Evolutionary conservation across 2,329 filamentous ascomycete genomes (phyloP).

Genomic region (Magnaporthales sp.): DNA sequence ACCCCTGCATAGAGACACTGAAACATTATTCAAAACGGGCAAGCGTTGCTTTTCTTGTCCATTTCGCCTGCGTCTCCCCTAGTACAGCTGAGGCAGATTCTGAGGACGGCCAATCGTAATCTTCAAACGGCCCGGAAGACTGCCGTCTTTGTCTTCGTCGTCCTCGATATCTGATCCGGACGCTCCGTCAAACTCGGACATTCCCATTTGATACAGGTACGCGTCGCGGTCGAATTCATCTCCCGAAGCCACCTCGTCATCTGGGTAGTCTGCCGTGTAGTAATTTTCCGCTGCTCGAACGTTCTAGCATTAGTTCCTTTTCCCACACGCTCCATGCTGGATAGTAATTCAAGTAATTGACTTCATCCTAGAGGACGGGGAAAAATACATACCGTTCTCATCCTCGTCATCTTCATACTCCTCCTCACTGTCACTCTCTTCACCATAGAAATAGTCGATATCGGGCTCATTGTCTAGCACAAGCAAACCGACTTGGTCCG

Average conservation of each 20-base stretch:
- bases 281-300: slow-evolving; percentile 58
- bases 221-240: slow-evolving; percentile 52
- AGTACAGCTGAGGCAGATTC: not conserved
- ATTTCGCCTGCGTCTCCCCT: not conserved
- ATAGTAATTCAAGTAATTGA: not conserved
- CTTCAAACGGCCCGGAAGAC: slow-evolving; percentile 9
- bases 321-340: not conserved
- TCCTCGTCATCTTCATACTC: slow-evolving; percentile 53
- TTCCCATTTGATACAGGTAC: slow-evolving; percentile 42
- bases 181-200: slow-evolving; percentile 39
- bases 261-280: slow-evolving; percentile 72
- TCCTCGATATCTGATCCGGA: slow-evolving; percentile 36
- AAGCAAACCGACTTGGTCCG: slow-evolving; percentile 45
- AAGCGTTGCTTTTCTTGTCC: not conserved
- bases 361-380: not conserved
- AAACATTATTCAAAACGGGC: not conserved
- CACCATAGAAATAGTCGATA: slow-evolving; percentile 49
- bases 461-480: slow-evolving; percentile 51
- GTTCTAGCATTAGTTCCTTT: not conserved
- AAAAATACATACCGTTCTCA: slow-evolving; percentile 47
- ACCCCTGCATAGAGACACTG: not conserved
- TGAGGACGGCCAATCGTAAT: slow-evolving; percentile 13
- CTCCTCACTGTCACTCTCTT: slow-evolving; percentile 55
- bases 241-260: slow-evolving; percentile 68
- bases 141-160: slow-evolving; percentile 20